Percentiles rank a stretch among this genome's conserved stretches.
Evolutionary conservation across 2,329 filamentous ascomycete genomes (phyloP).

Genomic region (Colletotrichum paranaense): DNA sequence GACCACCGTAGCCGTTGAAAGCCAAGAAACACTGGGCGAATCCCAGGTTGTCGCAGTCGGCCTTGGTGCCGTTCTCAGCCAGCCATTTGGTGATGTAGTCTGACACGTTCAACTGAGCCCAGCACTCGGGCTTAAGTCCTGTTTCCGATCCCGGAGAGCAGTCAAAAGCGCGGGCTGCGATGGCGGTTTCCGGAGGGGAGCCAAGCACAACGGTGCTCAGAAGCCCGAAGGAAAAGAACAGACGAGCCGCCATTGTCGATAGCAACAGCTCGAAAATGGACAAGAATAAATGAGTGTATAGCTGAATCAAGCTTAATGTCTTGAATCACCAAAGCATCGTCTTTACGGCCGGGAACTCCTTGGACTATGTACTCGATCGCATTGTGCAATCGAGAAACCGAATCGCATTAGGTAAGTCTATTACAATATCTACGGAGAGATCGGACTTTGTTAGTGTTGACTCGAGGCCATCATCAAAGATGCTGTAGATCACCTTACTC

Average conservation of each 20-base stretch:
- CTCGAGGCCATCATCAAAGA: not conserved
- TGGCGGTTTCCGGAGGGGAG: not conserved
- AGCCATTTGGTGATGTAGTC: constrained; percentile 42
- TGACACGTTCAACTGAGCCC: constrained; percentile 38
- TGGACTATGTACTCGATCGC: not conserved
- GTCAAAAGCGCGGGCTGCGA: not conserved
- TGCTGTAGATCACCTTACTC: not conserved
- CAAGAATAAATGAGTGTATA: not conserved
- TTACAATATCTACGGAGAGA: not conserved
- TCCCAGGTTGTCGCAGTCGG: constrained; percentile 40
- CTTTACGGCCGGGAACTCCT: not conserved
- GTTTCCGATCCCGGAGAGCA: constrained; percentile 20
- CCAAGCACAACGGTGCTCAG: not conserved
- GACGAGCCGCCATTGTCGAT: not conserved
- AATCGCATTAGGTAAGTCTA: not conserved
- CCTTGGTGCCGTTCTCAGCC: constrained; percentile 39
- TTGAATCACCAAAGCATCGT: not conserved
- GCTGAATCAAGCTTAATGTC: not conserved
- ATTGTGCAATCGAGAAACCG: not conserved
- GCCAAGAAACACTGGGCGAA: constrained; percentile 43
- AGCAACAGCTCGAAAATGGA: too few species aligned
- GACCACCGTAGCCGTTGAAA: constrained; percentile 41
- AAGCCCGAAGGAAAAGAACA: not conserved
- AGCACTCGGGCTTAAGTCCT: constrained; percentile 40
- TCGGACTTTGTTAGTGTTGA: not conserved